phyloP scores from a whole-genome alignment of 495 filamentous ascomycete species.

The Penicillium taxi region DNA sequence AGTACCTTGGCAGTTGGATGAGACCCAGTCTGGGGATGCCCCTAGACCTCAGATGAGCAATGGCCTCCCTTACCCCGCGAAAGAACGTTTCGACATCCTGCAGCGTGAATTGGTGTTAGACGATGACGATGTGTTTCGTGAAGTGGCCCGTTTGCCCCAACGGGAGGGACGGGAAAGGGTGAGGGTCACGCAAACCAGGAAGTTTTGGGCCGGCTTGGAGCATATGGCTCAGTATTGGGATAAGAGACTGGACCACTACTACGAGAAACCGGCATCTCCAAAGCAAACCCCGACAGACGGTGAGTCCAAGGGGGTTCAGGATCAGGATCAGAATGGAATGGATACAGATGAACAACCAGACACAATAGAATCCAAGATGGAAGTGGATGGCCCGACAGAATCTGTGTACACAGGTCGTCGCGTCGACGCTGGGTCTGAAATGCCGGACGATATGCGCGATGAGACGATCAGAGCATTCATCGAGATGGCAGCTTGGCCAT shows the following conservation, averaged over 20 bases:
- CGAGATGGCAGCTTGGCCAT: slow-evolving; percentile 72
- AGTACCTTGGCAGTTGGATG: slow-evolving; percentile 38
- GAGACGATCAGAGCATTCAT: slow-evolving; percentile 63
- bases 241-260: slow-evolving; percentile 49
- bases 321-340: slow-evolving; percentile 20
- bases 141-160: slow-evolving; percentile 37
- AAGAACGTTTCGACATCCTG: slow-evolving; percentile 41
- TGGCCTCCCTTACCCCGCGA: slow-evolving; percentile 39
- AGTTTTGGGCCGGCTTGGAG: slow-evolving; percentile 54
- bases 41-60: slow-evolving; percentile 38
- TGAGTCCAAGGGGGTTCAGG: slow-evolving; percentile 6
- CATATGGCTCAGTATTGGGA: slow-evolving; percentile 59
- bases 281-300: slow-evolving; percentile 13
- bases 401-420: slow-evolving; percentile 47
- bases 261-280: slow-evolving; percentile 28
- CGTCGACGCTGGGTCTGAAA: slow-evolving; percentile 54
- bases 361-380: slow-evolving; percentile 21
- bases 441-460: slow-evolving; percentile 69
- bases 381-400: slow-evolving; percentile 25
- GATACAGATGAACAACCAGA: slow-evolving; percentile 14
- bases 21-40: slow-evolving; percentile 11
- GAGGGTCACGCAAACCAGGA: slow-evolving; percentile 47
- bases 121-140: slow-evolving; percentile 51
- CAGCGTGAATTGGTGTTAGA: slow-evolving; percentile 43
- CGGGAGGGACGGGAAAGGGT: slow-evolving; percentile 35